Percentiles rank a stretch among this genome's conserved stretches.
Evolutionary conservation across 2,329 filamentous ascomycete species (phyloP).

Genomic region (Penicillium olsonii): DNA sequence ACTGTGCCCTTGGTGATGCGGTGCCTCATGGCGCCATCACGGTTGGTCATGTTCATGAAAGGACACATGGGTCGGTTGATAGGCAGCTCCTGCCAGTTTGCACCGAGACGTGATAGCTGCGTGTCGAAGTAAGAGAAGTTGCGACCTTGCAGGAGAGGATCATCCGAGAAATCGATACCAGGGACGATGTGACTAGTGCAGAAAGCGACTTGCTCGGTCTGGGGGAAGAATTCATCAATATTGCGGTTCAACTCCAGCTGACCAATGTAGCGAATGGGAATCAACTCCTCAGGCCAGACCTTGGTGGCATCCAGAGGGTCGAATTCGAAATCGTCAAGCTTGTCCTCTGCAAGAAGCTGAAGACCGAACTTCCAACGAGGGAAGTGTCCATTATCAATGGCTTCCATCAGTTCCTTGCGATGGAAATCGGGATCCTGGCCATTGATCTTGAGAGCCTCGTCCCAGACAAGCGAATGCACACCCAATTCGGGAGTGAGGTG

Average conservation of each 20-base stretch:
- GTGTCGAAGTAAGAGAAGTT: slow-evolving; percentile 62
- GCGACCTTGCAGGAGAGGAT: slow-evolving; percentile 72
- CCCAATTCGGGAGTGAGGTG: slow-evolving; percentile 37
- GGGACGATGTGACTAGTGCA: slow-evolving; percentile 78
- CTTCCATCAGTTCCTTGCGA: slow-evolving; percentile 72
- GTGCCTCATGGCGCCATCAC: slow-evolving; percentile 72
- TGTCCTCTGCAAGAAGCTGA: slow-evolving; percentile 71
- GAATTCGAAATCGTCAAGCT: slow-evolving; percentile 78
- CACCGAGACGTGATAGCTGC: slow-evolving; percentile 67
- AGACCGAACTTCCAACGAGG: slow-evolving; percentile 82
- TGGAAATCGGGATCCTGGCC: slow-evolving; percentile 82
- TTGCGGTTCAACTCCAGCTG: slow-evolving; percentile 78
- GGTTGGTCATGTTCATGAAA: slow-evolving; percentile 74
- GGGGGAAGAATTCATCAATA: slow-evolving; percentile 77
- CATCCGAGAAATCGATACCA: slow-evolving; percentile 75
- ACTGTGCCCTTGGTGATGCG: slow-evolving; percentile 71
- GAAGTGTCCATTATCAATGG: slow-evolving; percentile 69
- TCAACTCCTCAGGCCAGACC: slow-evolving; percentile 76
- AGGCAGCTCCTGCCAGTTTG: slow-evolving; percentile 75
- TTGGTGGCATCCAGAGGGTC: slow-evolving; percentile 85
- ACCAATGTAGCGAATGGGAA: slow-evolving; percentile 76
- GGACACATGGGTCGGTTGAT: slow-evolving; percentile 76
- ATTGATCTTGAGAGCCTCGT: slow-evolving; percentile 73
- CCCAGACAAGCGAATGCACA: slow-evolving; percentile 46
- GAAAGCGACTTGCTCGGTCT: slow-evolving; percentile 82